A percentile compares a stretch with the other conserved stretches of the same genome.
These are phyloP conservation scores for Globisporangium megalacanthum DNA, from an alignment of 352 stramenopile genomes.

Conservation along the genomic window DNA sequence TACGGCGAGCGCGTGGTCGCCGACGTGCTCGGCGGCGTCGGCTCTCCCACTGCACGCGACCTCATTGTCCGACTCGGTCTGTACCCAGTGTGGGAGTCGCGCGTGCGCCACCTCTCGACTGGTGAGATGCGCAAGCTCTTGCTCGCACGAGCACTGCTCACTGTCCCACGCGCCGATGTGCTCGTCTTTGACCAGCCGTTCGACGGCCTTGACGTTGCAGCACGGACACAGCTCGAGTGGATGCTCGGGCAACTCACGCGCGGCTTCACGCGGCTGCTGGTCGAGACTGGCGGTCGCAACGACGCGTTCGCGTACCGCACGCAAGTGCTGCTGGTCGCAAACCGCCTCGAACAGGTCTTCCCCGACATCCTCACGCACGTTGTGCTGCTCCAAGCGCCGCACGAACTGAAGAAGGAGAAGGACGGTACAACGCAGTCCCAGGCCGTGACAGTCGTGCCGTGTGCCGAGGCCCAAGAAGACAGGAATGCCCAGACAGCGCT, in stretches of 20 bases:
- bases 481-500: conserved; percentile 14
- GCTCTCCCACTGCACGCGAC: conserved; percentile 71
- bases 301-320: conserved; percentile 81
- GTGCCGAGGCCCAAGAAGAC: conserved; percentile 21
- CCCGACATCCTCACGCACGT: conserved; percentile 72
- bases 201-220: conserved; percentile 88
- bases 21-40: conserved; percentile 64
- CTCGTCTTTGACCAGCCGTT: conserved; percentile 92
- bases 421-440: background rate
- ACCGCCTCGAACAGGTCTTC: conserved; percentile 86
- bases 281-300: conserved; percentile 82
- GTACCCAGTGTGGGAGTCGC: conserved; percentile 82
- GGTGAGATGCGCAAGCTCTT: conserved; percentile 92
- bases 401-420: conserved; percentile 7
- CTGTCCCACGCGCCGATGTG: conserved; percentile 60
- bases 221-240: conserved; percentile 69
- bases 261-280: conserved; percentile 86
- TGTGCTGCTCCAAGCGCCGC: conserved; percentile 33
- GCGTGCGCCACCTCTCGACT: conserved; percentile 84
- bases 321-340: conserved; percentile 85
- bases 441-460: conserved; percentile 33
- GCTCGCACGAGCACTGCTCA: conserved; percentile 78
- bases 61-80: conserved; percentile 90
- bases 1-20: conserved; percentile 51
- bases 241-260: conserved; percentile 80